Evolutionary conservation across 192 early-diverging fungal species (phyloP), one percentile per base, ranked within the genome.

Genomic region (Backusella tarrabulga): DNA sequence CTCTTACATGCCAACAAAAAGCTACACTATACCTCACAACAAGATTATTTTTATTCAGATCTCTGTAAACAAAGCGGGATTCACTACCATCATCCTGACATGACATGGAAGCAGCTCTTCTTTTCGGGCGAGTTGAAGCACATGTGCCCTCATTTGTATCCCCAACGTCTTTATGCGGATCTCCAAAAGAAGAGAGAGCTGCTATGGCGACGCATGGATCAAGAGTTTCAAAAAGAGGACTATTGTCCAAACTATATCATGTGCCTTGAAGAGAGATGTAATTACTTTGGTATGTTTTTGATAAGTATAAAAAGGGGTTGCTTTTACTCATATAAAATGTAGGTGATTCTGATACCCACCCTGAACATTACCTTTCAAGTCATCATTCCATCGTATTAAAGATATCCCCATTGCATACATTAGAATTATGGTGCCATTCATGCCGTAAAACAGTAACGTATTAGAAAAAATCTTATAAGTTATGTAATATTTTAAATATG

Each of bases 281-380:
- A 63, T 63, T 63, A 63, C 26, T 63, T 63, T 63, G 56, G 56
- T 63, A 63, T 9, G 56, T 14, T 60, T 54, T 21, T 56, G 8
- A 23, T 26, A 6, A 56, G 2, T 3, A 56, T n/a, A 26, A 63
- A 26, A 29, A 63, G 3, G 7, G 23, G 23, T 29, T 2, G 3
- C 7, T 29, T 9, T n/a, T 63, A 63, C 9, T 63, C 9, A 4
- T 60, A 3, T 60, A 9, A 21, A 52, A 7, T 23, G 0, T 29
- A 63, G 56, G 26, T 63, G 23, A 63, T 63, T 63, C 56, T 63
- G 56, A 63, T 63, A 63, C 56, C 56, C 56, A 63, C 12, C 56
- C 56, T 63, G 56, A 63, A 9, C 56, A 63, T 29, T 29, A 63
- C 9, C 56, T 29, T 11, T 63, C 23, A 63, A 63, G 23, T 14